A percentile compares a stretch with the other conserved stretches of the same genome.
phyloP scores from a whole-genome alignment of 2,329 filamentous ascomycete genomes.

The Simplicillium sp. region DNA sequence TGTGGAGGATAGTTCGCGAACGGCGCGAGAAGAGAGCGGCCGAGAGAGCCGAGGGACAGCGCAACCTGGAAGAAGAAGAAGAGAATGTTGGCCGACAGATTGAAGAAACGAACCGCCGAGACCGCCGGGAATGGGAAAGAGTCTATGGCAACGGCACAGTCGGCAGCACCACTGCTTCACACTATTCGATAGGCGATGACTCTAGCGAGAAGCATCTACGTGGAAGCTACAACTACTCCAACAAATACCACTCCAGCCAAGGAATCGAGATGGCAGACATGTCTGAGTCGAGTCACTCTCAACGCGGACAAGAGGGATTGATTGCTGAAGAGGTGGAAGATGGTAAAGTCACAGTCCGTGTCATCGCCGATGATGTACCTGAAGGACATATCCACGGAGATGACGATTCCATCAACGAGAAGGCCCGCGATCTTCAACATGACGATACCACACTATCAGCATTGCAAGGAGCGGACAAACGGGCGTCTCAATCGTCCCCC shows the following conservation, averaged over 20 bases:
- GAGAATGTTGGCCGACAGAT: conserved; percentile 59
- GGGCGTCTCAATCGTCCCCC: background rate
- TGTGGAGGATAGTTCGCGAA: conserved; percentile 74
- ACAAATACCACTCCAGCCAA: conserved; percentile 24
- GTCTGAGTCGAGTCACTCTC: conserved; percentile 18
- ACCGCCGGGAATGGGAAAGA: conserved; percentile 66
- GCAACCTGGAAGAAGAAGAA: conserved; percentile 54
- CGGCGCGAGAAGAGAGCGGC: conserved; percentile 43
- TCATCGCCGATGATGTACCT: conserved; percentile 37
- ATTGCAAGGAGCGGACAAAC: background rate
- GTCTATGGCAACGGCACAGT: conserved; percentile 55
- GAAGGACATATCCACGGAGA: conserved; percentile 14
- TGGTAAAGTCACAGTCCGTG: conserved; percentile 41
- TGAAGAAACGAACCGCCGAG: conserved; percentile 50
- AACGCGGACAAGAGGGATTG: conserved; percentile 25
- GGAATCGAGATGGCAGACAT: conserved; percentile 50
- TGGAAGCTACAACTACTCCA: conserved; percentile 23
- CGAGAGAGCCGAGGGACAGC: conserved; percentile 38
- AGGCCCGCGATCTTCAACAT: conserved; percentile 11
- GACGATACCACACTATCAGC: background rate
- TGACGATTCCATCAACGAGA: conserved; percentile 18
- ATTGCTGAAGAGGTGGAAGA: conserved; percentile 31
- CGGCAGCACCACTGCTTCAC: conserved; percentile 23
- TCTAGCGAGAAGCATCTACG: conserved; percentile 34
- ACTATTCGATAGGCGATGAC: conserved; percentile 42